phyloP scores from a whole-genome alignment of 2,329 filamentous ascomycete genomes.

The Phoma sp. region DNA sequence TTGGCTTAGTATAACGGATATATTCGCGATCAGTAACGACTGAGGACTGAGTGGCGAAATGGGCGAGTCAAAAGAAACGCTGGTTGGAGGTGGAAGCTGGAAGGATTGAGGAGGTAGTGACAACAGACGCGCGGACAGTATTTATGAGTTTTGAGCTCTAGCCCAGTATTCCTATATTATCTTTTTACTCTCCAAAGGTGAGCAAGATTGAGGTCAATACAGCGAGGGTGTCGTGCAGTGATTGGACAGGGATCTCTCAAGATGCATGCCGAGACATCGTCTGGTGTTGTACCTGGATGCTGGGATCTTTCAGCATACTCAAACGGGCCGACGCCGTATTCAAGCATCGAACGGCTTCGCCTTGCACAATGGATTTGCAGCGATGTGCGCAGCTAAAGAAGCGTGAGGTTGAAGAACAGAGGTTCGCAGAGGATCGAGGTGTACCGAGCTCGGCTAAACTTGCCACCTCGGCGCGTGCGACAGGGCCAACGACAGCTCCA shows the following conservation, averaged over 20 bases:
- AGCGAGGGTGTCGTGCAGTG: not conserved
- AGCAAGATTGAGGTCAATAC: slow-evolving; percentile 33
- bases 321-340: slow-evolving; percentile 4
- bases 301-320: not conserved
- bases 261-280: slow-evolving; percentile 6
- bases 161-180: not conserved
- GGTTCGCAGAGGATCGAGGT: not conserved
- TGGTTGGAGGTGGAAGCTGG: not conserved
- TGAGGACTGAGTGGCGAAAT: too few relatives aligned
- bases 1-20: too few relatives aligned
- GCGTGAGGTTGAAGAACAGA: not conserved
- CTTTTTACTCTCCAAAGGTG: slow-evolving; percentile 1
- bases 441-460: slow-evolving; percentile 23
- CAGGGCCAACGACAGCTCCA: slow-evolving; percentile 14
- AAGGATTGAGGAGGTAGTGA: not conserved
- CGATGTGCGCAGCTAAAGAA: slow-evolving; percentile 1
- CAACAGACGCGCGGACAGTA: not conserved
- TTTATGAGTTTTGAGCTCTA: not conserved
- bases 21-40: too few relatives aligned
- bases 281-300: slow-evolving; percentile 3
- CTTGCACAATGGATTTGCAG: not conserved
- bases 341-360: slow-evolving; percentile 4
- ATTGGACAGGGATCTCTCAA: slow-evolving; percentile 6
- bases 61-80: too few relatives aligned
- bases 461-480: slow-evolving; percentile 18